These are phyloP conservation scores for Mucor saturninus DNA, from an alignment of 371 early-diverging fungal species.

Conservation along the genomic window DNA sequence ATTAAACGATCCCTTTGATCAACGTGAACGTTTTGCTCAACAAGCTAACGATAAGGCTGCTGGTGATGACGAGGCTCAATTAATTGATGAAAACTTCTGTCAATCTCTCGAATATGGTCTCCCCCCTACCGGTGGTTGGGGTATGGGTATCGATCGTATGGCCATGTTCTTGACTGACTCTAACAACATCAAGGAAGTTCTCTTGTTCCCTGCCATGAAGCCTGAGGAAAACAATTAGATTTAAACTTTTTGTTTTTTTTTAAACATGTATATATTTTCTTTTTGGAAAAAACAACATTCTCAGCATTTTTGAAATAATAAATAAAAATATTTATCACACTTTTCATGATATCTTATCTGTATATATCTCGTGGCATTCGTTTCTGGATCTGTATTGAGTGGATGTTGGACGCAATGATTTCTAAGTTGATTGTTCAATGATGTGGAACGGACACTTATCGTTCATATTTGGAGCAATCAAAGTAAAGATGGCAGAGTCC, in stretches of 20 bases:
- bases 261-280: no score
- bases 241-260: background rate
- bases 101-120: constrained; percentile 98
- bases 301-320: no score
- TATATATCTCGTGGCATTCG: no score
- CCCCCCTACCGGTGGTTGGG: constrained; percentile 99
- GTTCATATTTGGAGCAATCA: no score
- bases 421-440: no score
- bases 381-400: no score
- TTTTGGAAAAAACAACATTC: no score
- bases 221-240: constrained; percentile 63
- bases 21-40: constrained; percentile 96
- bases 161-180: constrained; percentile 99
- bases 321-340: no score
- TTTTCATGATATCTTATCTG: no score
- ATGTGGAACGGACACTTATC: no score
- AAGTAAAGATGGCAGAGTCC: no score
- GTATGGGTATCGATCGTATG: constrained; percentile 98
- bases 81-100: constrained; percentile 98
- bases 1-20: constrained; percentile 98
- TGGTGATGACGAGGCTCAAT: constrained; percentile 99
- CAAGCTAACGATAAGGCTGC: constrained; percentile 97
- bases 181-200: constrained; percentile 84
- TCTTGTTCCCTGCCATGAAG: constrained; percentile 91
- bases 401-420: no score